Evolutionary conservation across 73 alveolate genomes (phyloP), one percentile per base, ranked within the genome.

Genomic region (Symbiodinium natans): DNA sequence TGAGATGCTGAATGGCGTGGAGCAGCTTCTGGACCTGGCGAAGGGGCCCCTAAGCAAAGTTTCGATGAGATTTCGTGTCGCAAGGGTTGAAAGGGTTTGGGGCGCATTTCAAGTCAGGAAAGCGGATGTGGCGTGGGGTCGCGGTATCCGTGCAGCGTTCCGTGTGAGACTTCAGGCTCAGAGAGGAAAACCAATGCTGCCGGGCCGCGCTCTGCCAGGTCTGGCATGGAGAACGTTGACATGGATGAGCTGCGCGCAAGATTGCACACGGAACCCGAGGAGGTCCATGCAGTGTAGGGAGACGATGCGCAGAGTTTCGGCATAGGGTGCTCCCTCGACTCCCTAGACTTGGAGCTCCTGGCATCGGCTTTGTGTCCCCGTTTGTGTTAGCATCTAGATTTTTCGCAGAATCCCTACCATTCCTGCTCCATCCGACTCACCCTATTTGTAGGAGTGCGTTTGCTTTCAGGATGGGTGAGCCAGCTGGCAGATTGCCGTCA

Each of bases 1-100:
- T 27, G 80, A 63, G 80, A 63, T 63, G 80, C 19, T 63, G 40
- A 63, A 63, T n/a, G 80, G 80, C 80, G 80, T 63, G 80, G 80
- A 63, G 80, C 31, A 27, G 36, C 36, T 63, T 10, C 80, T 63
- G 80, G 80, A 63, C 36, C 29, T 63, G 33, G 80, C 80, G 36
- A 63, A 63, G 36, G 80, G 80, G 80, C 33, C 36, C 38, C 80
- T 63, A 11, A 8, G 77, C 9, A n/a, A n/a, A n/a, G n/a, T n/a
- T n/a, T n/a, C n/a, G n/a, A n/a, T n/a, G n/a, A n/a, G n/a, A n/a
- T n/a, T n/a, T n/a, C n/a, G n/a, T n/a, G n/a, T n/a, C n/a, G n/a
- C n/a, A n/a, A n/a, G n/a, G n/a, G n/a, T n/a, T n/a, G n/a, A n/a
- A n/a, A n/a, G n/a, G n/a, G n/a, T n/a, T n/a, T n/a, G n/a, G n/a